These are phyloP conservation scores for Yamagishiella unicocca DNA, from an alignment of 139 green algal species.

Conservation along the genomic window DNA sequence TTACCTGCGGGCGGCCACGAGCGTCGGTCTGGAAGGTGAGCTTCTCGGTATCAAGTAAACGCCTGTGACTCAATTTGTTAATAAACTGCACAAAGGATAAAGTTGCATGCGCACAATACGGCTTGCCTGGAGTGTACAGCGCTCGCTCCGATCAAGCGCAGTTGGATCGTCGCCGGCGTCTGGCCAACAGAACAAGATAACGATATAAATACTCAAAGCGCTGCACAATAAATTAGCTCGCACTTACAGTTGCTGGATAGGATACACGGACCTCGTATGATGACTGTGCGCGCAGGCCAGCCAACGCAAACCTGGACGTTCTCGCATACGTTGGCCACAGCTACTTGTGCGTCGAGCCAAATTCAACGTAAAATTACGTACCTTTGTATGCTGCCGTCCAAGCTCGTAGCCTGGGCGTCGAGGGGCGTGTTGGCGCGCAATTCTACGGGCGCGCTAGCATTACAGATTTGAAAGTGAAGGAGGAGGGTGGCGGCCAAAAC, in stretches of 20 bases:
- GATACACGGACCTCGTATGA: slow-evolving; percentile 67
- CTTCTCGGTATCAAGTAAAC: slow-evolving; percentile 66
- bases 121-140: background rate
- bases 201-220: too few species aligned
- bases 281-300: slow-evolving; percentile 41
- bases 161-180: background rate
- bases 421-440: background rate
- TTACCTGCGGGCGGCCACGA: slow-evolving; percentile 47
- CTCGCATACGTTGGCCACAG: too few species aligned
- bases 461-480: too few species aligned
- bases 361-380: background rate
- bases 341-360: background rate
- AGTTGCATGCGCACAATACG: background rate
- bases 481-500: too few species aligned
- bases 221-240: too few species aligned
- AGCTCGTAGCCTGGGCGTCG: background rate
- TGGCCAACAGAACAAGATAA: background rate
- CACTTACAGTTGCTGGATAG: slow-evolving; percentile 60
- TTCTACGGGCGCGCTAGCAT: too few species aligned
- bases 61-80: slow-evolving; percentile 30
- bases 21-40: slow-evolving; percentile 55
- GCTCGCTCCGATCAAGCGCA: background rate
- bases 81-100: background rate
- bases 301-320: slow-evolving; percentile 36
- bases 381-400: background rate